Base-by-base conservation (phyloP, 2,329 filamentous ascomycete species). In the Cryphonectria carpinicola region DNA sequence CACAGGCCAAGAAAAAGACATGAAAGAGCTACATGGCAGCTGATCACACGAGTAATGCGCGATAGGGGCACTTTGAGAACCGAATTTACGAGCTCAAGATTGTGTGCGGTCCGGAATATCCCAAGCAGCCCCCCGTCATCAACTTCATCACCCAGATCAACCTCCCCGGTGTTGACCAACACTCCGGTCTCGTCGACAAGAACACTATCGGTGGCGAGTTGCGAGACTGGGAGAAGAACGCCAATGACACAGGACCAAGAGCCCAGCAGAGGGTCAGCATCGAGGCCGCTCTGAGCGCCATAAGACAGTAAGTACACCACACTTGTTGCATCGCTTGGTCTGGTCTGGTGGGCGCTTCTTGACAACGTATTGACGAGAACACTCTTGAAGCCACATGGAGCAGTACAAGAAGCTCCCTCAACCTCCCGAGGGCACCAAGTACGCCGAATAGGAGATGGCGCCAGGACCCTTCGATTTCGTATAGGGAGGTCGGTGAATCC, bases 31-130 rank as follows among this genome's bases (percentile, higher is more conserved):
- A 22, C 32, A 43, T 43, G 49, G 14, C 28, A 35, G 49, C 71
- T 54, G 37, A 73, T 37, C 41, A 19, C 41, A 25, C 37, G 22
- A 13, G 28, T 2, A 64, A 56, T 52, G 54, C 17, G 56, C 58
- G 78, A 96, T 93, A 97, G 94, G 82, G 94, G 92, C 74, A 80
- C 73, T 95, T 98, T 81, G 96, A 99, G 86, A 99, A 99, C 84
- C 93, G 96, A 78, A 99, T 99, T 84, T 99, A 99, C 87, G 97
- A 94, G 76, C 88, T 99, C 77, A 97, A 95, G 83, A 97, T 99
- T 85, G 92, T 97, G 84, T 99, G 96, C 84, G 95, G 94, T 73
- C 87, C 90, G 65, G 86, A 93, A 70, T 99, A 99, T 81, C 96
- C 96, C 67, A 94, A 97, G 80, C 85, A 89, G 73, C 96, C 96